Conservation (phyloP, 495 filamentous ascomycete genomes). For the Daldinia bambusicola region DNA sequence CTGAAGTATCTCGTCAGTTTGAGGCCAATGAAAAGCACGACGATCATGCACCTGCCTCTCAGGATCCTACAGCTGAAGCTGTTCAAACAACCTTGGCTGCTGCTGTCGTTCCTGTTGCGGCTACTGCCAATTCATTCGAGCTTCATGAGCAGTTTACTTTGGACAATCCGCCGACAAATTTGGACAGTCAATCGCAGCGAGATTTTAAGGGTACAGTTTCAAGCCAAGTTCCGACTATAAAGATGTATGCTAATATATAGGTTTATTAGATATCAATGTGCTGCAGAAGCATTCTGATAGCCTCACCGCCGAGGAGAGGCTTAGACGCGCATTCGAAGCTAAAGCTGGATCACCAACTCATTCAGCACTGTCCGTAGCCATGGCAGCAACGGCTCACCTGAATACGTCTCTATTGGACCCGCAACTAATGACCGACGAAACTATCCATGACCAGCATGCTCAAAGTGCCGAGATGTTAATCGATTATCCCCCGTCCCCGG, state of each 20-base stretch:
- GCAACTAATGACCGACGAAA: conserved; percentile 55
- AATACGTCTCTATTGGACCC: conserved; percentile 60
- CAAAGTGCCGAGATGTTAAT: conserved; percentile 43
- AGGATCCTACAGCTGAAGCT: conserved; percentile 30
- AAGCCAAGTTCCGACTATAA: not conserved
- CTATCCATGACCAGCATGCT: conserved; percentile 33
- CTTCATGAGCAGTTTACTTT: conserved; percentile 62
- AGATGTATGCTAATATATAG: conserved; percentile 15
- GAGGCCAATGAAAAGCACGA: conserved; percentile 64
- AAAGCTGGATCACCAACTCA: conserved; percentile 45
- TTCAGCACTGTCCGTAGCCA: conserved; percentile 55
- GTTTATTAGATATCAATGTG: not conserved
- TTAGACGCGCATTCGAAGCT: conserved; percentile 45
- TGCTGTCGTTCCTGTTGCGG: conserved; percentile 7
- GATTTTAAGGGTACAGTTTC: conserved; percentile 51
- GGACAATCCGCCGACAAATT: conserved; percentile 56
- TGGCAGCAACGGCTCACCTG: conserved; percentile 61
- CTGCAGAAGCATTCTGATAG: conserved; percentile 23
- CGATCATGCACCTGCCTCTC: conserved; percentile 40
- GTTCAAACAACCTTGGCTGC: conserved; percentile 41
- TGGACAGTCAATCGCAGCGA: conserved; percentile 48
- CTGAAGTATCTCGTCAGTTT: conserved; percentile 81
- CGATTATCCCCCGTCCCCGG: conserved; percentile 37
- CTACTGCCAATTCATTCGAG: conserved; percentile 52
- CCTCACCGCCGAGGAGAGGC: conserved; percentile 49